phyloP scores from a whole-genome alignment of 2,329 filamentous ascomycete species.

The Ceratocystis papillata region DNA sequence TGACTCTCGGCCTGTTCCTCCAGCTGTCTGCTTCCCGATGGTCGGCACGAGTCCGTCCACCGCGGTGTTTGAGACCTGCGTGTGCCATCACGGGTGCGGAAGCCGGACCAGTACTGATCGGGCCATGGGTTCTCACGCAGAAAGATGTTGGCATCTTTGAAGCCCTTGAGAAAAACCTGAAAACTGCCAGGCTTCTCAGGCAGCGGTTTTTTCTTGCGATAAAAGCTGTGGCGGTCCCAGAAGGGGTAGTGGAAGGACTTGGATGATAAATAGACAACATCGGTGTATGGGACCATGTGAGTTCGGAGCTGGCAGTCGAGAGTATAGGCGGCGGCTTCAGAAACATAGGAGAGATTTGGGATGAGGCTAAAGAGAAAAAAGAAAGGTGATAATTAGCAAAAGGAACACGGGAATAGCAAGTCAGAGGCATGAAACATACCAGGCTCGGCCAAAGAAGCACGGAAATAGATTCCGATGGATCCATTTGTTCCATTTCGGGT shows the following conservation, averaged over 20 bases:
- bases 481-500: constrained; percentile 99
- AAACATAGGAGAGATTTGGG: constrained; percentile 94
- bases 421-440: constrained; percentile 38
- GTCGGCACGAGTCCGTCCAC: constrained; percentile 77
- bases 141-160: constrained; percentile 93
- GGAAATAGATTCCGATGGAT: constrained; percentile 95
- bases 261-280: constrained; percentile 85
- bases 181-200: constrained; percentile 91
- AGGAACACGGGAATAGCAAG: background rate
- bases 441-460: constrained; percentile 91
- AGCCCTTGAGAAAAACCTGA: constrained; percentile 93
- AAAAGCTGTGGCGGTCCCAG: constrained; percentile 83
- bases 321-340: constrained; percentile 92
- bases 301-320: constrained; percentile 83
- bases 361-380: constrained; percentile 51
- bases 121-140: constrained; percentile 94
- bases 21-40: constrained; percentile 37
- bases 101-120: constrained; percentile 66
- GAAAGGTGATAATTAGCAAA: constrained; percentile 23
- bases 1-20: constrained; percentile 40
- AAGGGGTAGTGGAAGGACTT: constrained; percentile 98
- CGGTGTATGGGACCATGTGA: constrained; percentile 89
- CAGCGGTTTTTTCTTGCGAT: constrained; percentile 74
- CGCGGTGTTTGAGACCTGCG: constrained; percentile 52
- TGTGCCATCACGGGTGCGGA: constrained; percentile 52